A percentile compares a stretch with the other conserved stretches of the same genome.
Conservation (phyloP, 164 flowering plant species). For the Stephania yunnanensis region DNA sequence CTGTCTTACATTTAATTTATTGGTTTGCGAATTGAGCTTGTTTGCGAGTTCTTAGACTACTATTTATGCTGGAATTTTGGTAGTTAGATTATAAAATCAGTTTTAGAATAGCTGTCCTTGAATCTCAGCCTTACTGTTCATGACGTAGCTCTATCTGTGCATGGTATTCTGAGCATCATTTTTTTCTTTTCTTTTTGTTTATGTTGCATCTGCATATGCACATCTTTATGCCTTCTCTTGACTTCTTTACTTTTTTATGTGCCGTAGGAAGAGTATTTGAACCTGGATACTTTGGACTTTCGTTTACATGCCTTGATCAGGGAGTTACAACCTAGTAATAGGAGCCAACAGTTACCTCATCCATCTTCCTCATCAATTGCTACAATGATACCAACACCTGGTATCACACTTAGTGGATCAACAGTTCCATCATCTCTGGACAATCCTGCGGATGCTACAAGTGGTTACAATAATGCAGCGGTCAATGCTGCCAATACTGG, state of each 20-base stretch:
- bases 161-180: neutral
- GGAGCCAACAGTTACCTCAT: constrained; percentile 37
- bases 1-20: constrained; percentile 8
- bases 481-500: constrained; percentile 44
- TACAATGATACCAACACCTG: constrained; percentile 98
- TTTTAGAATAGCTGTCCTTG: neutral
- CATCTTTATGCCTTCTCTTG: neutral
- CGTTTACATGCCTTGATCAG: constrained; percentile 51
- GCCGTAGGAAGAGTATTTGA: constrained; percentile 79
- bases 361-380: constrained; percentile 62
- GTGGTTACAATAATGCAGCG: constrained; percentile 29
- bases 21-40: too few relatives aligned
- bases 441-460: constrained; percentile 36
- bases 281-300: constrained; percentile 59
- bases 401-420: constrained; percentile 56
- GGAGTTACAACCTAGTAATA: constrained; percentile 28
- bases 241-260: neutral
- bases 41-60: too few relatives aligned
- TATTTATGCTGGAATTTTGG: too few relatives aligned
- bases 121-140: neutral
- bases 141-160: neutral
- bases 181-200: neutral
- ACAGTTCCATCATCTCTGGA: constrained; percentile 49
- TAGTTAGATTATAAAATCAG: neutral
- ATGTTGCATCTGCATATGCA: neutral